Evolutionary conservation across 352 stramenopile species (phyloP).

Genomic region (Vaucheria bursata): DNA sequence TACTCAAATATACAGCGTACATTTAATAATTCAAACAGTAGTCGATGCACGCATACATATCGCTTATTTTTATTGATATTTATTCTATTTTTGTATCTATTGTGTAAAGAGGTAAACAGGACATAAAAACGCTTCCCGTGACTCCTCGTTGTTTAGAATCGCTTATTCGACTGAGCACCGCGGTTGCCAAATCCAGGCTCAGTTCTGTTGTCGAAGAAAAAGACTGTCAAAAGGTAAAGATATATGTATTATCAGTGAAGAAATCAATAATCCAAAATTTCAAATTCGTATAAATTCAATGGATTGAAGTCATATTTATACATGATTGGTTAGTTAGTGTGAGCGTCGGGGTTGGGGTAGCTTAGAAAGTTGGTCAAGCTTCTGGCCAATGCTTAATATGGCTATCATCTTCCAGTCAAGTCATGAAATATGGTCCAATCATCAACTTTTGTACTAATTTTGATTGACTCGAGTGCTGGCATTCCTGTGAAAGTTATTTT

Average conservation of each 20-base stretch:
- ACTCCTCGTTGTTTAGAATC: conserved; percentile 97
- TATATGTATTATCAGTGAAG: background rate
- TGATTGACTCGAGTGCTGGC: too few relatives aligned
- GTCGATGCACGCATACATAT: too few relatives aligned
- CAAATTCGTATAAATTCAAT: conserved; percentile 23
- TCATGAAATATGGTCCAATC: too few relatives aligned
- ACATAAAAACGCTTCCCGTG: conserved; percentile 72
- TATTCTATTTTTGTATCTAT: background rate
- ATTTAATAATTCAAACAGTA: too few relatives aligned
- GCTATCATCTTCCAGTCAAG: too few relatives aligned
- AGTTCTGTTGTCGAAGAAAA: conserved; percentile 39
- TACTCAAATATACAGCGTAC: too few relatives aligned
- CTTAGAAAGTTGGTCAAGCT: too few relatives aligned
- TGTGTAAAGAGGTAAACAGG: conserved; percentile 21
- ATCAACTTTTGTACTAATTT: too few relatives aligned
- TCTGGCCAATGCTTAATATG: too few relatives aligned
- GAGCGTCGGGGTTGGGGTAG: too few relatives aligned
- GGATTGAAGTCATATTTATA: conserved; percentile 34
- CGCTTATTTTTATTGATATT: too few relatives aligned
- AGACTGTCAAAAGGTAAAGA: conserved; percentile 18
- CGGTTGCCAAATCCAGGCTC: conserved; percentile 89
- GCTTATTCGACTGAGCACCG: conserved; percentile 95
- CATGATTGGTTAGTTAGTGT: conserved; percentile 5
- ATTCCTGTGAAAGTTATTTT: too few relatives aligned
- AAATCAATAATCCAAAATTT: conserved; percentile 9